These are phyloP conservation scores for Coemansia sp. DNA, from an alignment of 192 early-diverging fungal species.

Conservation along the genomic window DNA sequence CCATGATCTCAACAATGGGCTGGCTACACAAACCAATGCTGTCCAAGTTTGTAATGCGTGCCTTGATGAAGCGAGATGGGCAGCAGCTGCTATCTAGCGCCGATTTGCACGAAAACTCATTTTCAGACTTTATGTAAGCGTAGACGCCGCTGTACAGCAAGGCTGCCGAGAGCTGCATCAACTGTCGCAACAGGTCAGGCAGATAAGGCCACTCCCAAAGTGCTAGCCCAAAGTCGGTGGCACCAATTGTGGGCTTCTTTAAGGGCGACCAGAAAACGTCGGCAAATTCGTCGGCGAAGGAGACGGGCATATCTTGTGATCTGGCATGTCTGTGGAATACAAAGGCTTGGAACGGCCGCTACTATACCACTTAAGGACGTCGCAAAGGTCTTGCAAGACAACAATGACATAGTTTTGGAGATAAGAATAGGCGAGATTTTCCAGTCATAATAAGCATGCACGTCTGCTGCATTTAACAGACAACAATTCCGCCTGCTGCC, in stretches of 20 bases:
- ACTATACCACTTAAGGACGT: too few relatives aligned
- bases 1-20: background rate
- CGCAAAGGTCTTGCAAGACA: too few relatives aligned
- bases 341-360: too few relatives aligned
- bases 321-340: too few relatives aligned
- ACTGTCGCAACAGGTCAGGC: background rate
- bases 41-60: slow-evolving; percentile 19
- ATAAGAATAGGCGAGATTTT: too few relatives aligned
- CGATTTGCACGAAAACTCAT: background rate
- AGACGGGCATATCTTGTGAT: too few relatives aligned
- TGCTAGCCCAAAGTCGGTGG: slow-evolving; percentile 3
- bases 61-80: background rate
- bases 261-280: background rate
- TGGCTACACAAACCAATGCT: slow-evolving; percentile 13
- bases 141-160: slow-evolving; percentile 29
- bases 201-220: slow-evolving; percentile 10
- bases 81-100: background rate
- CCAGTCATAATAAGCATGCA: too few relatives aligned
- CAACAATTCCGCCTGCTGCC: background rate
- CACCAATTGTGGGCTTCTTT: slow-evolving; percentile 13
- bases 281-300: background rate
- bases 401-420: too few relatives aligned
- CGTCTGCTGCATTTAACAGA: background rate
- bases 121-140: slow-evolving; percentile 15
- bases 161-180: background rate